These are phyloP conservation scores for Aureobasidium sp. DNA, from an alignment of 2,329 filamentous ascomycete genomes.

Conservation along the genomic window DNA sequence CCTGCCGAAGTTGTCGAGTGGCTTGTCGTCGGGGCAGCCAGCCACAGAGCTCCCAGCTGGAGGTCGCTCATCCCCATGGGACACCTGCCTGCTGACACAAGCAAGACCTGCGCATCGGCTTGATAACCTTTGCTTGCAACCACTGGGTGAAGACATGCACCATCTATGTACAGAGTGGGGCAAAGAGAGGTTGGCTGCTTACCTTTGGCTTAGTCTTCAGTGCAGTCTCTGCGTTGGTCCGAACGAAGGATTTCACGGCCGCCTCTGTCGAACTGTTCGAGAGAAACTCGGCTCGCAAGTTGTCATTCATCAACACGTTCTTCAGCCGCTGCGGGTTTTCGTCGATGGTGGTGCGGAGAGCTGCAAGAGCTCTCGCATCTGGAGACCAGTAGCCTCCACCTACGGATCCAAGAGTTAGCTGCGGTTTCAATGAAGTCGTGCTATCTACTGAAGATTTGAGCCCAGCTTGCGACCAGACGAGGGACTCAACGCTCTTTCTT, in stretches of 20 bases:
- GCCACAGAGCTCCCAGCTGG: not conserved
- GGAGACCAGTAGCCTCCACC: conserved; percentile 79
- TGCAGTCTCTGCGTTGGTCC: conserved; percentile 62
- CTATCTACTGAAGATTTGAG: not conserved
- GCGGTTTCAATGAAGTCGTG: not conserved
- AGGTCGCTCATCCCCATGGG: not conserved
- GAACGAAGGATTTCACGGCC: conserved; percentile 61
- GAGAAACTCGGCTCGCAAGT: conserved; percentile 60
- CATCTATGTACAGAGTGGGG: not conserved
- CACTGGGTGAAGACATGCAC: not conserved
- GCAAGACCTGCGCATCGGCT: not conserved
- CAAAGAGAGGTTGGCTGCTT: conserved; percentile 27
- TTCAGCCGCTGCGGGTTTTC: conserved; percentile 64
- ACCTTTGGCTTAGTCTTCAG: conserved; percentile 85
- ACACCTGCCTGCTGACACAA: not conserved
- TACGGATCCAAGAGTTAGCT: conserved; percentile 27
- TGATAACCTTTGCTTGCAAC: not conserved
- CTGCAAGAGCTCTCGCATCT: conserved; percentile 57
- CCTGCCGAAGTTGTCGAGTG: not conserved
- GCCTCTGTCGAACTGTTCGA: conserved; percentile 48
- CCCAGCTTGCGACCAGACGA: not conserved
- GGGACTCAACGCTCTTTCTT: not conserved
- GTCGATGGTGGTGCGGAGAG: conserved; percentile 69
- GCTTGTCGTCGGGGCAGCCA: not conserved
- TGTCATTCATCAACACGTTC: conserved; percentile 53